Conservation (phyloP, 768 basidiomycete genomes). For the Boletales sp. region DNA sequence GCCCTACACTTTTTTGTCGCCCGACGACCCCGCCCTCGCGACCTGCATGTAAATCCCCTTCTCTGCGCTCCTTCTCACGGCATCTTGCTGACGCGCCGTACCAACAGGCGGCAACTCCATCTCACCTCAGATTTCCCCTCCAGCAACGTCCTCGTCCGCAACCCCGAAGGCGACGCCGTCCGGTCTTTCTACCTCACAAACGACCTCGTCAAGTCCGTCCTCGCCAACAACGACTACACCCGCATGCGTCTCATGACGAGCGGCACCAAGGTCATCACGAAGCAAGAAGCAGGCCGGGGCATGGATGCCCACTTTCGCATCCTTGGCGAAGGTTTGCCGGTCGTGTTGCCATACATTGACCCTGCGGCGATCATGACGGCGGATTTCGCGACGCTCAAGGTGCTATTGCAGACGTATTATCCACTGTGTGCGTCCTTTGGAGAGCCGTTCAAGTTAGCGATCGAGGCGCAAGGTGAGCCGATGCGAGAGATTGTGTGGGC, state of each 20-base stretch:
- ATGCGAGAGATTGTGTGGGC: conserved; percentile 37
- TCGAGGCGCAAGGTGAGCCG: conserved; percentile 52
- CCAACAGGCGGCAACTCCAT: conserved; percentile 65
- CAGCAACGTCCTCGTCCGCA: conserved; percentile 80
- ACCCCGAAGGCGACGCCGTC: conserved; percentile 65
- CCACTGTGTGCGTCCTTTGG: conserved; percentile 66
- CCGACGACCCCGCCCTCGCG: conserved; percentile 65
- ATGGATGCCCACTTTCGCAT: conserved; percentile 65
- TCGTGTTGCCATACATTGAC: conserved; percentile 80
- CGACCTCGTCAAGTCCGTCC: conserved; percentile 75
- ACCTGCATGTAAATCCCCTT: conserved; percentile 62
- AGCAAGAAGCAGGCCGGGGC: conserved; percentile 75
- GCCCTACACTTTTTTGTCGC: conserved; percentile 79
- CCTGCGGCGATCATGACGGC: conserved; percentile 56
- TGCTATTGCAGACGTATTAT: conserved; percentile 76
- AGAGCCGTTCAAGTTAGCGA: conserved; percentile 52
- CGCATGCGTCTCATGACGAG: conserved; percentile 84
- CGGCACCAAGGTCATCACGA: conserved; percentile 91
- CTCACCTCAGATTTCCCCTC: conserved; percentile 70
- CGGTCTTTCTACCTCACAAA: conserved; percentile 89
- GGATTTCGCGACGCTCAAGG: conserved; percentile 53
- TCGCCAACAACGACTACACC: conserved; percentile 77
- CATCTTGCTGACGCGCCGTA: neutral
- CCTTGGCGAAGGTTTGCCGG: conserved; percentile 80
- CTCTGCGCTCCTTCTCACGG: neutral